Percentiles rank a stretch among this genome's conserved stretches.
Conservation (phyloP, 2,329 filamentous ascomycete genomes). For the Ambrosiella beaveri region DNA sequence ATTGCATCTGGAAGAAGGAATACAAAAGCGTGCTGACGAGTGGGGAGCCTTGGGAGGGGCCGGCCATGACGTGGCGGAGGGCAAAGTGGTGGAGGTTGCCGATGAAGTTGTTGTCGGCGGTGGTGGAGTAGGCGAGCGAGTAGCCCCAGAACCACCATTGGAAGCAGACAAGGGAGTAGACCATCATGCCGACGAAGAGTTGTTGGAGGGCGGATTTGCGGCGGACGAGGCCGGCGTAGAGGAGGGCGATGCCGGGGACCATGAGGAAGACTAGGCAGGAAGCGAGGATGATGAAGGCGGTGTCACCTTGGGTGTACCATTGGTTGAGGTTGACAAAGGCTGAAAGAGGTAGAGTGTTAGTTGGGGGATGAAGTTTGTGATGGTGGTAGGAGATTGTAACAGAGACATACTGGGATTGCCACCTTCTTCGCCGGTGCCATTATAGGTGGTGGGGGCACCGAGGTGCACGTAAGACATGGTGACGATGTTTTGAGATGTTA, state of each 20-base stretch:
- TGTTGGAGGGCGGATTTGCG: conserved; percentile 93
- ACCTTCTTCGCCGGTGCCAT: conserved; percentile 48
- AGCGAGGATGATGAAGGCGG: conserved; percentile 79
- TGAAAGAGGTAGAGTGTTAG: conserved; percentile 21
- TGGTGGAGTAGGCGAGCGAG: conserved; percentile 75
- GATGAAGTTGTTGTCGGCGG: conserved; percentile 75
- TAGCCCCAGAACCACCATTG: conserved; percentile 99
- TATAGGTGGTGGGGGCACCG: conserved; percentile 41
- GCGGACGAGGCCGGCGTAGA: conserved; percentile 93
- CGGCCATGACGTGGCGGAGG: conserved; percentile 64
- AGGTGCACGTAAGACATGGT: conserved; percentile 43
- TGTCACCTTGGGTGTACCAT: conserved; percentile 84
- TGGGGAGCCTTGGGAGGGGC: conserved; percentile 74
- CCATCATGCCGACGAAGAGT: conserved; percentile 95
- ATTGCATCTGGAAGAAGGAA: conserved; percentile 98
- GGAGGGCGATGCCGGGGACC: conserved; percentile 89
- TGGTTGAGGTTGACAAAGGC: conserved; percentile 80
- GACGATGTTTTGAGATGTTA: not conserved
- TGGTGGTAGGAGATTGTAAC: not conserved
- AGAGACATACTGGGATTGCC: conserved; percentile 41
- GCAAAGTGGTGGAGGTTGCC: conserved; percentile 82
- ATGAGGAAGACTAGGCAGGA: conserved; percentile 91
- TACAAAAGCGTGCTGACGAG: conserved; percentile 81
- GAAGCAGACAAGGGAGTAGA: conserved; percentile 77
- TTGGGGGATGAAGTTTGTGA: conserved; percentile 8